These are phyloP conservation scores for Penicillium subrubescens DNA, from an alignment of 495 filamentous ascomycete genomes.

Conservation along the genomic window DNA sequence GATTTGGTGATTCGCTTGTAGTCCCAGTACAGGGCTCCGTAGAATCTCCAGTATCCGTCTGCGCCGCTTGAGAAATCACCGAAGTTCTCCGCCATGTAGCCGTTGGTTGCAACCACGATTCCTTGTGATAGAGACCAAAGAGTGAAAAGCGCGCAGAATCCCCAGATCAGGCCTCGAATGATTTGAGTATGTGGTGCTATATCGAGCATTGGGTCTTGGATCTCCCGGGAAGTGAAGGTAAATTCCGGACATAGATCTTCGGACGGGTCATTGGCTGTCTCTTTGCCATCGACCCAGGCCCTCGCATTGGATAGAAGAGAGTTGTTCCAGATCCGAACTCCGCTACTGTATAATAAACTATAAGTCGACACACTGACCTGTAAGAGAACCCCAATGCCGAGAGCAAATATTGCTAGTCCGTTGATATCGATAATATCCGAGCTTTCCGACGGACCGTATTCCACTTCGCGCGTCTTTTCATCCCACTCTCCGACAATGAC, in stretches of 20 bases:
- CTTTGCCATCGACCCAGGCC: not conserved
- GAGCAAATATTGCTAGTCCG: not conserved
- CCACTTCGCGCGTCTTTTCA: not conserved
- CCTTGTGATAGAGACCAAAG: not conserved
- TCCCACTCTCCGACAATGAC: not conserved
- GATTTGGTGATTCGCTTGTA: not conserved
- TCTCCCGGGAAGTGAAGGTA: not conserved
- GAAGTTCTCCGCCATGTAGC: not conserved
- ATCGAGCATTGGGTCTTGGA: not conserved
- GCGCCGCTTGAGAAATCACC: not conserved
- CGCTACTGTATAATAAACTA: not conserved
- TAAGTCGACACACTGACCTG: slow-evolving; percentile 5
- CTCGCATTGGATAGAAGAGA: not conserved
- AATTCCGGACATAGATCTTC: not conserved
- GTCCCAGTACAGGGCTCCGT: slow-evolving; percentile 3
- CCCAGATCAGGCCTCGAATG: not conserved
- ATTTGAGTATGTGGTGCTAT: not conserved
- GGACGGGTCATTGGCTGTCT: not conserved
- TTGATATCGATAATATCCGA: slow-evolving; percentile 6
- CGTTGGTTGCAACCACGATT: not conserved
- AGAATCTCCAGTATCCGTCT: slow-evolving; percentile 8
- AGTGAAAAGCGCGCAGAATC: not conserved
- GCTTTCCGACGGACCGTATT: not conserved
- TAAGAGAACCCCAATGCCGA: slow-evolving; percentile 1
- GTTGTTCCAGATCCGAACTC: slow-evolving; percentile 1